Base-by-base conservation (phyloP, 78 protist species). In the Dictyostelium firmibasis region DNA sequence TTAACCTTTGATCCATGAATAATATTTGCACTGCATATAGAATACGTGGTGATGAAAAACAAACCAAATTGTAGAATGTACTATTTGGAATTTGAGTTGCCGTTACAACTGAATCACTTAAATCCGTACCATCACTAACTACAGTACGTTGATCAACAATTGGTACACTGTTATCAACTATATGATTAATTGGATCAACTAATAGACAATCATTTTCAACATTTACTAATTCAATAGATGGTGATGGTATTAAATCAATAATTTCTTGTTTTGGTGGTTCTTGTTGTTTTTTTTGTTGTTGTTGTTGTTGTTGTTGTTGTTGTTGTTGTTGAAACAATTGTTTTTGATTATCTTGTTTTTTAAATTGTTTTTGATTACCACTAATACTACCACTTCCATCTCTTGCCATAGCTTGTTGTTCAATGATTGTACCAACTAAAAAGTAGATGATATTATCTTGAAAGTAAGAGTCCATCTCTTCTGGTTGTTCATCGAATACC, bases 401-500 rank as follows among this genome's bases (percentile, higher is more conserved):
- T 27, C 75, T 33, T 25, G 78, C 23, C 11, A 33, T 72, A 14
- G 43, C 44, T 72, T 35, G 35, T 33, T 72, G 79, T 72, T 72
- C 79, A 72, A 72, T 72, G 4, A 44, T 38, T 27, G 47, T 78
- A 72, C 83, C 79, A 23, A 70, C 75, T 41, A 79, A 81, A 18
- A 67, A 89, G 44, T 89, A 89, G 6, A 89, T 70, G 0, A 89
- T 38, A 50, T 89, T 89, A 23, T 69, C 60, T 41, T 88, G 83
- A 43, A 88, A 88, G 41, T 89, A 89, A 44, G 82, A 85, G 33
- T 89, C 94, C 57, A 89, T 25, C n/a, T 89, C 94, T 57, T 89
- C 94, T 0, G 94, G 94, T 36, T 89, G 94, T 31, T 89, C 94
- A 44, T 89, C 74, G 57, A 89, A 89, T 4, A 89, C 87, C 31